Conservation (phyloP, 768 basidiomycete genomes). For the Hortiboletus campestris region DNA sequence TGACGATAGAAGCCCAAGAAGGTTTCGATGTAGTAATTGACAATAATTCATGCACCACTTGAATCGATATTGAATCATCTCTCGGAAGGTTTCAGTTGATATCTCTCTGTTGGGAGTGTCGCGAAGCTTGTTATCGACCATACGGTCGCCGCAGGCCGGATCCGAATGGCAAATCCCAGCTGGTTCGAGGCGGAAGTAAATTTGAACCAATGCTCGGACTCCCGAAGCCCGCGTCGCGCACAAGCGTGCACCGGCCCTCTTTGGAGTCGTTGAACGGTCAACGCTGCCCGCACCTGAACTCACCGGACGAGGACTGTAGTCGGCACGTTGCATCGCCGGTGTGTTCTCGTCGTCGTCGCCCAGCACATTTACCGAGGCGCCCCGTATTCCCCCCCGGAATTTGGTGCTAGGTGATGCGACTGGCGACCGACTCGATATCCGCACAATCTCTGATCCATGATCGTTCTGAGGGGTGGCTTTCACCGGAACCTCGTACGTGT, state of each 20-base stretch:
- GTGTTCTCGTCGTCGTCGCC: not conserved
- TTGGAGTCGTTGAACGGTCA: not conserved
- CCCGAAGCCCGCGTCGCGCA: not conserved
- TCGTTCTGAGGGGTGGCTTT: no score
- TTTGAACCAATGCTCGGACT: not conserved
- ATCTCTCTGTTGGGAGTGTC: not conserved
- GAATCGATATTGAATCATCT: not conserved
- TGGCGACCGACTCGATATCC: not conserved
- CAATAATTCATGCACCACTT: not conserved
- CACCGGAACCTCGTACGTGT: no score
- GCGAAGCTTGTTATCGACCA: not conserved
- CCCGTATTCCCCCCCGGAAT: not conserved
- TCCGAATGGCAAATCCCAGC: not conserved
- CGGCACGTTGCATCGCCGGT: not conserved
- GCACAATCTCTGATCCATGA: no score
- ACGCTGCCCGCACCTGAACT: not conserved
- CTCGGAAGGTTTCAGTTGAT: not conserved
- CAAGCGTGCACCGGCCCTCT: not conserved
- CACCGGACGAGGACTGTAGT: not conserved
- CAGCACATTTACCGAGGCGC: not conserved
- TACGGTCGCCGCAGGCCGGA: slow-evolving; percentile 1
- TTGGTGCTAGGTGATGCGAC: not conserved
- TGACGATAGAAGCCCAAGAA: not conserved
- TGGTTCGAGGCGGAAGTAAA: not conserved
- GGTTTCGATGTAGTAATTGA: not conserved